Percentiles rank a stretch among this genome's conserved stretches.
Evolutionary conservation across 2,329 filamentous ascomycete species (phyloP).

Genomic region (Penicillium griseofulvum): DNA sequence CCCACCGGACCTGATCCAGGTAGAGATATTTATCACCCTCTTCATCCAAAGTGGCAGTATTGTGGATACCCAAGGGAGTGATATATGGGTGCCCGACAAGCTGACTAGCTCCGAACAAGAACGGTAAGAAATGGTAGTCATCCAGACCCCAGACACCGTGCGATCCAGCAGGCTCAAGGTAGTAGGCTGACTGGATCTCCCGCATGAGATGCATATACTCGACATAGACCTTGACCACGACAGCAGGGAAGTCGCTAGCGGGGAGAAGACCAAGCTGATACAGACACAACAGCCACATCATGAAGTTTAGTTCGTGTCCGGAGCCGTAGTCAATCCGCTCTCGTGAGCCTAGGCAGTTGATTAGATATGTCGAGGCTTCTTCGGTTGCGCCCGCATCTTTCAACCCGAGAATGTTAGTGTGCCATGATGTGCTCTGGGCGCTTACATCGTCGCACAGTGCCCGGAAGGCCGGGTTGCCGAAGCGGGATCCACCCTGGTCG

Average conservation of each 20-base stretch:
- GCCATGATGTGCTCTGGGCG: conserved; percentile 41
- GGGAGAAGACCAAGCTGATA: conserved; percentile 71
- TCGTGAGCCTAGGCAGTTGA: conserved; percentile 80
- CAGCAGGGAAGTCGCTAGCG: conserved; percentile 64
- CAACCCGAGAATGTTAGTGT: conserved; percentile 41
- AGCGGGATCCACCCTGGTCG: conserved; percentile 83
- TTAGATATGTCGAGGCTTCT: conserved; percentile 77
- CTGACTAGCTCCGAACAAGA: conserved; percentile 90
- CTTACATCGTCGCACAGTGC: conserved; percentile 63
- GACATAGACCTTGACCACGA: conserved; percentile 76
- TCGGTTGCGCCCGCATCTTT: conserved; percentile 52
- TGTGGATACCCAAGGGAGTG: conserved; percentile 79
- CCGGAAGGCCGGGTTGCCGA: conserved; percentile 91
- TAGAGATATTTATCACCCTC: conserved; percentile 82
- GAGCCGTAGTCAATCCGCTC: conserved; percentile 93
- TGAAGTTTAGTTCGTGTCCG: conserved; percentile 95
- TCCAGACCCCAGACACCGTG: conserved; percentile 98
- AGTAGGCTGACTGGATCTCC: conserved; percentile 83
- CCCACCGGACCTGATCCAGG: conserved; percentile 86
- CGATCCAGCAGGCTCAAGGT: conserved; percentile 92
- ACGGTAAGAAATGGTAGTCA: conserved; percentile 95
- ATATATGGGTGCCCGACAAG: conserved; percentile 79
- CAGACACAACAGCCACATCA: conserved; percentile 93
- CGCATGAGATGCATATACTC: conserved; percentile 87
- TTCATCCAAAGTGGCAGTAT: conserved; percentile 82